Base-by-base conservation (phyloP, 2,329 filamentous ascomycete species). In the Onygenales sp. region DNA sequence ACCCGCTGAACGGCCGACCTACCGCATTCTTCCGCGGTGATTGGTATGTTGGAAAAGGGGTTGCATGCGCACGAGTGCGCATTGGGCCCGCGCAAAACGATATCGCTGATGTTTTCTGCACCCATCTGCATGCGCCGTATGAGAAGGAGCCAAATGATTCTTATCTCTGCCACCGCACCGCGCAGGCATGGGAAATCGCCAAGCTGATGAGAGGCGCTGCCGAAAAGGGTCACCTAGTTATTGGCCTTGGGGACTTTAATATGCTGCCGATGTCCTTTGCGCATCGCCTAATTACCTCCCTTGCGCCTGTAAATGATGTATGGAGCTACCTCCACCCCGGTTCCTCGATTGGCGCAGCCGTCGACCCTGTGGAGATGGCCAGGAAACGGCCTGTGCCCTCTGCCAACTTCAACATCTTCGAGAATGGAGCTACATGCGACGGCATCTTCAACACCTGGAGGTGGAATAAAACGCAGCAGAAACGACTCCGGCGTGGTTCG, bases 41-140 rank as follows among this genome's bases (percentile, higher is more conserved):
- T 69, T 97, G 92, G 89, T 97, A 84, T 65, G 91, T 96, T 8
- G 93, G 93, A 0, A 97, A 97, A 68, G 93, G 93, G 13, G 84
- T 97, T 43, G 93, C 92, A 6, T 86, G 82, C 64, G 92, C 92
- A 2, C 80, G 81, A 58, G 86, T 97, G 60, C 77, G 87, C 3
- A 85, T 86, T 60, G 88, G 88, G 0, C 73, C 79, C 0, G 78
- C 73, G 1, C 67, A 70, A 44, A 79, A 80, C 55, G 86, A 93
- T 60, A 73, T 91, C 9, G 76, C 89, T 14, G 89, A 96, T 64
- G 89, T 97, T 1, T 96, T 97, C 67, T 92, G 89, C 68, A 97
- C 93, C 14, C 92, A 95, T 77, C 72, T 88, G 2, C 93, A 97
- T 68, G 87, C 93, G 3, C 89, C 89, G 0, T 97, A 97, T 69